Evolutionary conservation across 2,329 filamentous ascomycete species (phyloP).

Genomic region (Aspergillus sp.): DNA sequence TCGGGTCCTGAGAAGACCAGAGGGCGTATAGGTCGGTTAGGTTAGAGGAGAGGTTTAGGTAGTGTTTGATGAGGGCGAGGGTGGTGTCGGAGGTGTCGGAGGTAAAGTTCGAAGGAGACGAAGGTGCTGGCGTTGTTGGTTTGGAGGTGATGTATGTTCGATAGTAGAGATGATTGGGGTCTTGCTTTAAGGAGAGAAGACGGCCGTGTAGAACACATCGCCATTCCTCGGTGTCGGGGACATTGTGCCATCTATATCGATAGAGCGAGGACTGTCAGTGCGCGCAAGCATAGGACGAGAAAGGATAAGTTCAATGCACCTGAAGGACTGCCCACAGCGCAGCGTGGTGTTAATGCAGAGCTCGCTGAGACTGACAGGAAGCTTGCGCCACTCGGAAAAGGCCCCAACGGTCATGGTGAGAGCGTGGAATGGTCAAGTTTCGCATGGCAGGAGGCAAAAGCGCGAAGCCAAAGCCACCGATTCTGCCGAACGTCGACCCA

Average conservation of each 20-base stretch:
- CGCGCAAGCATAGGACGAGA: not conserved
- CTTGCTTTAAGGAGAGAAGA: conserved; percentile 81
- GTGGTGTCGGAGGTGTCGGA: conserved; percentile 58
- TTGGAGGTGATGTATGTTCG: conserved; percentile 60
- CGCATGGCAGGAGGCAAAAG: not conserved
- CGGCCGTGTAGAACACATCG: conserved; percentile 83
- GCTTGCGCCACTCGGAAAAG: conserved; percentile 78
- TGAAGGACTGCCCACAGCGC: conserved; percentile 91
- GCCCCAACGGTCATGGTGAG: conserved; percentile 43
- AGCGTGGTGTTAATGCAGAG: conserved; percentile 93
- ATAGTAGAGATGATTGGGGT: conserved; percentile 76
- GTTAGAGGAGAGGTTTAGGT: conserved; percentile 82
- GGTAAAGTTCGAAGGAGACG: conserved; percentile 29
- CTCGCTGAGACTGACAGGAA: conserved; percentile 79
- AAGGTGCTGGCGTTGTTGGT: not conserved
- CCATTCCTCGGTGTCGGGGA: conserved; percentile 74
- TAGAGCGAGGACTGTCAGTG: not conserved
- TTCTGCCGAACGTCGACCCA: conserved; percentile 23
- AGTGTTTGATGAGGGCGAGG: conserved; percentile 71
- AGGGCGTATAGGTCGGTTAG: conserved; percentile 74
- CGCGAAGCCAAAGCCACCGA: not conserved
- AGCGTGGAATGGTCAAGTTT: not conserved
- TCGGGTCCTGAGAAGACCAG: conserved; percentile 82
- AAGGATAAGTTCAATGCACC: conserved; percentile 41
- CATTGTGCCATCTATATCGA: conserved; percentile 73